Evolutionary conservation across 495 filamentous ascomycete species (phyloP).

Genomic region (Penicillium pancosmium): DNA sequence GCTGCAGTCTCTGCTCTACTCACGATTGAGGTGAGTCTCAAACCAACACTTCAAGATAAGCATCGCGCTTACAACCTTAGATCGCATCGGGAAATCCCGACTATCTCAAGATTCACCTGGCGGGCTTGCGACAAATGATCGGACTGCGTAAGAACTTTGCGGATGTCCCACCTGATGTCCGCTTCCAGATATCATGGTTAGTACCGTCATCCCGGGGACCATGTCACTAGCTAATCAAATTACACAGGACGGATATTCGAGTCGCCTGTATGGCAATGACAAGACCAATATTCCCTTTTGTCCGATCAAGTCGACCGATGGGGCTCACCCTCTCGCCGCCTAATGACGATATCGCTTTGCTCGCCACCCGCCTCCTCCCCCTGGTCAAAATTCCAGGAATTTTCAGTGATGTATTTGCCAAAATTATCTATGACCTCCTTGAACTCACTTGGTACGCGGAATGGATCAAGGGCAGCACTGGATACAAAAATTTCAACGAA

Average conservation of each 20-base stretch:
- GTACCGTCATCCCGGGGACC: constrained; percentile 3
- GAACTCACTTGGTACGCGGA: constrained; percentile 48
- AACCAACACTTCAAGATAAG: not conserved
- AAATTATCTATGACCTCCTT: constrained; percentile 42
- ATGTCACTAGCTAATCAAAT: not conserved
- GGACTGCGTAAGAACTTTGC: constrained; percentile 46
- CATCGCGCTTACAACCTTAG: constrained; percentile 28
- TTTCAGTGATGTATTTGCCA: constrained; percentile 37
- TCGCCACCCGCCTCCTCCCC: constrained; percentile 40
- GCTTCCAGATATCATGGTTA: constrained; percentile 52
- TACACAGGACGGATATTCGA: constrained; percentile 48
- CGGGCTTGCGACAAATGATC: constrained; percentile 51
- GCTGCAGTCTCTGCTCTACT: constrained; percentile 48
- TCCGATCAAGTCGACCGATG: constrained; percentile 42
- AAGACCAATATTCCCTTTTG: constrained; percentile 51
- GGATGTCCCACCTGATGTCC: constrained; percentile 44
- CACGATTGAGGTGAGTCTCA: constrained; percentile 47
- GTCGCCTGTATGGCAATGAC: constrained; percentile 48
- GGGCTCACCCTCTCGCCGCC: constrained; percentile 39
- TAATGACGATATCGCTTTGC: constrained; percentile 36
- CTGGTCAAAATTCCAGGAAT: constrained; percentile 45
- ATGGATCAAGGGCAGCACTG: constrained; percentile 40
- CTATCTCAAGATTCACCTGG: constrained; percentile 50
- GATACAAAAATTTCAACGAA: constrained; percentile 40
- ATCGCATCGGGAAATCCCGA: constrained; percentile 50